These are phyloP conservation scores for Rhipidocladum racemiflorum DNA, from an alignment of 176 grass and related monocot species.

Conservation along the genomic window DNA sequence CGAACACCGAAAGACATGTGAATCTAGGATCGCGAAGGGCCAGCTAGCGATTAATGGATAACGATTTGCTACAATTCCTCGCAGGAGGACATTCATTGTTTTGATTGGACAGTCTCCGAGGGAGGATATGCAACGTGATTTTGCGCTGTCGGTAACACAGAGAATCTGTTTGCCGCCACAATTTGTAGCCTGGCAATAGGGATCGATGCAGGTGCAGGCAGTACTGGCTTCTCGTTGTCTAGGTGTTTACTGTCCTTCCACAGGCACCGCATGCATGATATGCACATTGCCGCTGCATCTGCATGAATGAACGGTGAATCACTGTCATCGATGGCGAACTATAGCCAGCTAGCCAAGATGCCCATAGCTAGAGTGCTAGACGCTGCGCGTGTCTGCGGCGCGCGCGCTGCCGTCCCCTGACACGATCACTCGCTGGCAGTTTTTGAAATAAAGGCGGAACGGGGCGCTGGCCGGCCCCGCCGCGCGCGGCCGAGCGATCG, in stretches of 20 bases:
- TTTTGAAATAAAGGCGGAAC: constrained; percentile 35
- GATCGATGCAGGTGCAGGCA: not conserved
- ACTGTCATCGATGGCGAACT: constrained; percentile 32
- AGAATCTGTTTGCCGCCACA: constrained; percentile 31
- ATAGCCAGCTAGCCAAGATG: not conserved
- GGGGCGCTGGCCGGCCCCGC: not conserved
- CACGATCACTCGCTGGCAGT: not conserved
- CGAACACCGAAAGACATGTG: too few relatives aligned
- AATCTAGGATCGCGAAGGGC: too few relatives aligned
- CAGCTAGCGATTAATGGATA: not conserved
- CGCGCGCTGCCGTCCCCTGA: not conserved
- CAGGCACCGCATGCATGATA: not conserved
- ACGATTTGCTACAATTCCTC: not conserved
- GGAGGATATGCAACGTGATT: not conserved
- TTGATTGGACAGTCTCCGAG: not conserved
- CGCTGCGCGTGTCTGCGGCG: not conserved
- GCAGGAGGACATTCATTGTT: not conserved
- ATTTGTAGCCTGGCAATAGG: not conserved
- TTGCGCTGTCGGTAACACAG: not conserved
- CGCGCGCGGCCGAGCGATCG: constrained; percentile 1
- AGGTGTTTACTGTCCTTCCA: constrained; percentile 16
- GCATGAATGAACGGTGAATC: not conserved
- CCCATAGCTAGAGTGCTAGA: not conserved
- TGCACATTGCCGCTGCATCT: not conserved
- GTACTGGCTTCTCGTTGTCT: constrained; percentile 9